Evolutionary conservation across 352 stramenopile genomes (phyloP).

Genomic region (Pythium guiyangense): DNA sequence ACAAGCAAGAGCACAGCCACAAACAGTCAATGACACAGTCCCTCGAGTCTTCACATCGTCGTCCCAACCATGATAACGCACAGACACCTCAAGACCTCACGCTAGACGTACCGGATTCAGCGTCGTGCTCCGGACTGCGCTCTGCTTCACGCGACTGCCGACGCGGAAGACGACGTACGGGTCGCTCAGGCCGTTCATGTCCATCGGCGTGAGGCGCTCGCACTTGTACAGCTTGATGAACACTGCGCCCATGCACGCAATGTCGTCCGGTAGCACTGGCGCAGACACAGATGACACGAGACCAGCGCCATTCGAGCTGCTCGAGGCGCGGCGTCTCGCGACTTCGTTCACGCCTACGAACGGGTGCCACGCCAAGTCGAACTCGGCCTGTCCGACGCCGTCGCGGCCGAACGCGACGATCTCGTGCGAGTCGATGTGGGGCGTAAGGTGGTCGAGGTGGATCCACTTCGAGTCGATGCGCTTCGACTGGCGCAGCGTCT

Average conservation of each 20-base stretch:
- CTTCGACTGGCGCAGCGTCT: slow-evolving; percentile 23
- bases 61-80: too few species aligned
- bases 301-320: not conserved
- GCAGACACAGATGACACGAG: not conserved
- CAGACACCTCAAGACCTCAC: not conserved
- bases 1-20: not conserved
- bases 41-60: too few species aligned
- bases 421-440: slow-evolving; percentile 24
- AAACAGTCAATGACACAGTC: too few species aligned
- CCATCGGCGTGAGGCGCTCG: slow-evolving; percentile 32
- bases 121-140: slow-evolving; percentile 29
- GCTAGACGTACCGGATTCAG: slow-evolving; percentile 31
- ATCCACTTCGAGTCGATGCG: slow-evolving; percentile 43
- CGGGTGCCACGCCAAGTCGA: slow-evolving; percentile 38
- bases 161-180: slow-evolving; percentile 43
- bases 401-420: slow-evolving; percentile 31
- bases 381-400: slow-evolving; percentile 27
- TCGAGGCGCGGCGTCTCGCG: slow-evolving; percentile 2
- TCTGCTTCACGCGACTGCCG: slow-evolving; percentile 28
- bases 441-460: slow-evolving; percentile 33
- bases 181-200: slow-evolving; percentile 38
- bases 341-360: slow-evolving; percentile 15
- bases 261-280: slow-evolving; percentile 22
- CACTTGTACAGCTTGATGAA: slow-evolving; percentile 41
- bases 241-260: slow-evolving; percentile 33